Evolutionary conservation across 2,329 filamentous ascomycete species (phyloP), one percentile per base, ranked within the genome.

Genomic region (Polytolypa hystricis): DNA sequence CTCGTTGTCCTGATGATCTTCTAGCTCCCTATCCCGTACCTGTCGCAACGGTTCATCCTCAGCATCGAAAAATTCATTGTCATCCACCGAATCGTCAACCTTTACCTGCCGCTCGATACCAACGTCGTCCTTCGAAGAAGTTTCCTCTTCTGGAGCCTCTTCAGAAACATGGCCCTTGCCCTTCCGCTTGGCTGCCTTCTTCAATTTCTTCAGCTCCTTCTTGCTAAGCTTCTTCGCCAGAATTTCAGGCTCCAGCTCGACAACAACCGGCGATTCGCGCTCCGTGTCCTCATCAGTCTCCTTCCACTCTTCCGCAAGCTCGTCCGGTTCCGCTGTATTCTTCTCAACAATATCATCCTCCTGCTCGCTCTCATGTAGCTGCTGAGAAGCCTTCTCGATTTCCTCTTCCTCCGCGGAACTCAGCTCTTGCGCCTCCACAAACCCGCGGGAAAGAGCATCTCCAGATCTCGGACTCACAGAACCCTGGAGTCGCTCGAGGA

Each of bases 151-250:
- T 7, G 21, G 7, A 25, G 21, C 7, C n/a, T 25, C 21, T 7
- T 25, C n/a, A n/a, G 7, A 25, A 7, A 25, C 21, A 7, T 25
- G 7, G 21, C n/a, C n/a, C 29, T 55, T 55, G 12, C 51, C 44
- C 38, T 48, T 45, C 33, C 49, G 45, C 27, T 60, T 58, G 5
- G 57, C 53, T 25, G 55, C 58, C 44, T 63, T 68, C 2, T 66
- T 66, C 11, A 54, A 59, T 46, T 62, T 66, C 50, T 26, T 32
- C 33, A 19, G 39, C n/a, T 42, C 33, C 25, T 42, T 42, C 29
- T 37, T 39, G 21, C 32, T 36, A 6, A 39, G 33, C 16, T 39
- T 42, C 5, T 12, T 30, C 15, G 27, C 14, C n/a, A n/a, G n/a
- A n/a, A n/a, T n/a, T n/a, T n/a, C n/a, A n/a, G n/a, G n/a, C n/a